These are phyloP conservation scores for Quercus cerris DNA, from an alignment of 306 rosid species.

Conservation along the genomic window DNA sequence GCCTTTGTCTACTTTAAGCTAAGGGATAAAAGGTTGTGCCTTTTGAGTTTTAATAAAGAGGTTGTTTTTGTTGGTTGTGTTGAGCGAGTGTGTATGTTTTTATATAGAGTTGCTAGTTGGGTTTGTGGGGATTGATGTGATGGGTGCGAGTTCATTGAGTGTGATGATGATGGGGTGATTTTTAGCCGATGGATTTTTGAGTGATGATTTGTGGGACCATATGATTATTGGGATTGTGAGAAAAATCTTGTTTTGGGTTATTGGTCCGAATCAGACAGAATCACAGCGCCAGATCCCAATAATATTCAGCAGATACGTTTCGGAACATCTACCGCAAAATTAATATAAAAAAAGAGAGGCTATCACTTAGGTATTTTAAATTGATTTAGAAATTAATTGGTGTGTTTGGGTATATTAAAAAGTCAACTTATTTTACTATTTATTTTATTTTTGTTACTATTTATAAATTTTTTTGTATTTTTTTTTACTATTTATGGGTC, in stretches of 20 bases:
- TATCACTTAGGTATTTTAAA: background rate
- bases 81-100: background rate
- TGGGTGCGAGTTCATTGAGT: background rate
- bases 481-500: rapidly evolving
- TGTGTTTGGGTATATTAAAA: too few relatives aligned
- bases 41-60: background rate
- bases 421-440: too few relatives aligned
- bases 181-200: background rate
- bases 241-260: slow-evolving; percentile 30
- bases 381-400: background rate
- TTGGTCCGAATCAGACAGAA: slow-evolving; percentile 40
- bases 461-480: too few relatives aligned
- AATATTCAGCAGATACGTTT: slow-evolving; percentile 36
- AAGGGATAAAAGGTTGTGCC: background rate
- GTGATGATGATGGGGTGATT: background rate
- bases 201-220: background rate
- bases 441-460: too few relatives aligned
- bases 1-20: too few relatives aligned
- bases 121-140: background rate
- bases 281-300: slow-evolving; percentile 54
- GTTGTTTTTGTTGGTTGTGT: background rate
- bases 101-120: background rate
- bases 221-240: background rate
- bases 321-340: background rate
- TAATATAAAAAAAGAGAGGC: too few relatives aligned